phyloP scores from a whole-genome alignment of 805 yeast genomes.

The Cyberlindnera xylosilytica region DNA sequence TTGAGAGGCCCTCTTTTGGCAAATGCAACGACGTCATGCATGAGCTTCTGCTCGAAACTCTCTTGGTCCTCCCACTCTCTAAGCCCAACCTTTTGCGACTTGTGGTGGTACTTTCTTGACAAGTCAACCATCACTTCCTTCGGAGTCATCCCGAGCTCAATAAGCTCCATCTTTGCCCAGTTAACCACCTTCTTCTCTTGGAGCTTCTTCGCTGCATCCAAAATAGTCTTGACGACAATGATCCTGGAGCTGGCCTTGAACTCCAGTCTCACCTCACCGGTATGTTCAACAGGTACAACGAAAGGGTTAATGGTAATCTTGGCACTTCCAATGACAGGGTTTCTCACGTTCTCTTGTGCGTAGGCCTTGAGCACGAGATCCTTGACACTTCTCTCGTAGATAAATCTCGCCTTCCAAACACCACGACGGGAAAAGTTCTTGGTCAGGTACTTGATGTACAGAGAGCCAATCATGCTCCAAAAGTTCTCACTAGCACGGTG shows the following conservation, averaged over 20 bases:
- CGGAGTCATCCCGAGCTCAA: slow-evolving; percentile 18
- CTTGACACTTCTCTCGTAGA: slow-evolving; percentile 18
- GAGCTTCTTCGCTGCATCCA: slow-evolving; percentile 16
- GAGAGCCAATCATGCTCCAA: slow-evolving; percentile 22
- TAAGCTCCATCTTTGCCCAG: slow-evolving; percentile 20
- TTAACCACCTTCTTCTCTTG: slow-evolving; percentile 6
- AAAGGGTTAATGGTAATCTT: slow-evolving; percentile 22
- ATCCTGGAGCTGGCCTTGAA: slow-evolving; percentile 14
- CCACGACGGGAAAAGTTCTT: slow-evolving; percentile 10
- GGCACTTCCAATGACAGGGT: not conserved
- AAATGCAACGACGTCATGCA: slow-evolving; percentile 6
- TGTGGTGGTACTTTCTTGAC: slow-evolving; percentile 8
- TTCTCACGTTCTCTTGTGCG: not conserved
- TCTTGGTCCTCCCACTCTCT: slow-evolving; percentile 11
- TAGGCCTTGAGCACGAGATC: slow-evolving; percentile 10
- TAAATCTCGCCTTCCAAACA: slow-evolving; percentile 6
- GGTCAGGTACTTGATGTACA: slow-evolving; percentile 20
- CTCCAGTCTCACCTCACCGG: slow-evolving; percentile 9
- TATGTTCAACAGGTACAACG: slow-evolving; percentile 2
- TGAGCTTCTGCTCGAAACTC: slow-evolving; percentile 8
- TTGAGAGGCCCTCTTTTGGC: slow-evolving; percentile 9
- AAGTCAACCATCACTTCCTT: slow-evolving; percentile 17
- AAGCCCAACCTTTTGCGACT: slow-evolving; percentile 11
- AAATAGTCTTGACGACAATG: slow-evolving; percentile 20
- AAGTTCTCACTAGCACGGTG: slow-evolving; percentile 2